A percentile compares a stretch with the other conserved stretches of the same genome.
These are phyloP conservation scores for Boletus rubroflammeus DNA, from an alignment of 768 basidiomycete species.

Conservation along the genomic window DNA sequence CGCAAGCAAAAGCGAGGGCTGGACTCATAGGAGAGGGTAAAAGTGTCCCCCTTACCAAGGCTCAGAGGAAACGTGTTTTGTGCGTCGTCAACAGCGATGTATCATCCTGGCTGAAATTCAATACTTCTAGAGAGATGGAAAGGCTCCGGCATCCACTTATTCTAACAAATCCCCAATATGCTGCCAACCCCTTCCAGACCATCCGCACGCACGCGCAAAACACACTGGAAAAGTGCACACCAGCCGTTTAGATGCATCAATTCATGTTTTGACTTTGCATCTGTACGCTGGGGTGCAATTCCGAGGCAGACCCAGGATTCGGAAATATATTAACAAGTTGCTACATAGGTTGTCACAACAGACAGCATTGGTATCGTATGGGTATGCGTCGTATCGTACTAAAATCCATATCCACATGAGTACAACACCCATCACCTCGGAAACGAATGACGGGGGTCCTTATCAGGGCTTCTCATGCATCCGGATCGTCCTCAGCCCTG, in stretches of 20 bases:
- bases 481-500: slow-evolving; percentile 48
- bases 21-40: slow-evolving; percentile 70
- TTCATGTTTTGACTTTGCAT: not conserved
- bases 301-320: not conserved
- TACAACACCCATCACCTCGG: slow-evolving; percentile 9
- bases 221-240: slow-evolving; percentile 57
- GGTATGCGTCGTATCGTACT: slow-evolving; percentile 22
- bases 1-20: slow-evolving; percentile 29
- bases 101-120: not conserved
- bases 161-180: slow-evolving; percentile 59
- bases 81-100: slow-evolving; percentile 36
- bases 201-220: slow-evolving; percentile 80
- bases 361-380: slow-evolving; percentile 15
- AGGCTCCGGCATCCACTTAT: slow-evolving; percentile 68
- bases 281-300: not conserved
- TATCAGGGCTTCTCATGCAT: slow-evolving; percentile 22
- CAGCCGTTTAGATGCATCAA: not conserved
- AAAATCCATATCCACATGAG: slow-evolving; percentile 17
- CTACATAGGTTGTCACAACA: slow-evolving; percentile 21
- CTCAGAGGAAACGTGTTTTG: slow-evolving; percentile 68
- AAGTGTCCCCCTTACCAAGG: slow-evolving; percentile 50
- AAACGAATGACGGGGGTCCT: not conserved
- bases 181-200: slow-evolving; percentile 69
- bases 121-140: slow-evolving; percentile 53
- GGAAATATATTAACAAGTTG: slow-evolving; percentile 19